These are phyloP conservation scores for Hyaloraphidium curvatum DNA, from an alignment of 192 early-diverging fungal species.

Conservation along the genomic window DNA sequence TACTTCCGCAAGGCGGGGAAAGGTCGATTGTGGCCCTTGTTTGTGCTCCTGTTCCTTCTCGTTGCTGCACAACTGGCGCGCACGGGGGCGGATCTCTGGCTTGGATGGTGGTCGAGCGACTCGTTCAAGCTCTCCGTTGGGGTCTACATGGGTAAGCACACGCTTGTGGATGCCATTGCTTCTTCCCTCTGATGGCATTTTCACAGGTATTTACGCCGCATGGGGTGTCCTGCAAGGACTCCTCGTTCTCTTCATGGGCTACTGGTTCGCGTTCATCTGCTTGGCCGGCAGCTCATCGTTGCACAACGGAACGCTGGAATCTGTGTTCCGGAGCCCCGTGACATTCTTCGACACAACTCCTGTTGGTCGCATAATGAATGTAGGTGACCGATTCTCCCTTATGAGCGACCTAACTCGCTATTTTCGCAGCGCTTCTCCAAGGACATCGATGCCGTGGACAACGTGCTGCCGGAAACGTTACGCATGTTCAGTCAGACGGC, in stretches of 20 bases:
- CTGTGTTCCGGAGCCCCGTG: conserved; percentile 46
- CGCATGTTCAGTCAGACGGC: conserved; percentile 42
- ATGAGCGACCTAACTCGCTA: background rate
- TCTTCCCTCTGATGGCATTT: too few species aligned
- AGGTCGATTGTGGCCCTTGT: background rate
- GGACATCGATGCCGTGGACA: conserved; percentile 68
- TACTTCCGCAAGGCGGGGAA: conserved; percentile 1
- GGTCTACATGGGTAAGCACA: conserved; percentile 15
- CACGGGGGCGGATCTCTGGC: conserved; percentile 13
- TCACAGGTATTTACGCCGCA: conserved; percentile 12
- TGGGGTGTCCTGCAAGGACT: conserved; percentile 10
- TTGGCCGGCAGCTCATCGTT: too few species aligned
- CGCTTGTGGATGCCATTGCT: too few species aligned
- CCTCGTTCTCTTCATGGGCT: too few species aligned
- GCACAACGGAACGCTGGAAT: conserved; percentile 30
- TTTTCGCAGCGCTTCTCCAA: conserved; percentile 68
- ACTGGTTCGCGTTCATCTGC: too few species aligned
- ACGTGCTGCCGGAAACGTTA: conserved; percentile 38
- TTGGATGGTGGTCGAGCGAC: conserved; percentile 12
- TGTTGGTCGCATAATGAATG: conserved; percentile 48
- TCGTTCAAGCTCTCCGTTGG: conserved; percentile 9
- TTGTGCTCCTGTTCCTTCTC: too few species aligned
- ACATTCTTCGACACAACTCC: conserved; percentile 87
- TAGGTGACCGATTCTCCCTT: conserved; percentile 1
- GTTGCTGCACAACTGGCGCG: background rate